Base-by-base conservation (phyloP, 768 basidiomycete species). In the Lentinus tigrinus region DNA sequence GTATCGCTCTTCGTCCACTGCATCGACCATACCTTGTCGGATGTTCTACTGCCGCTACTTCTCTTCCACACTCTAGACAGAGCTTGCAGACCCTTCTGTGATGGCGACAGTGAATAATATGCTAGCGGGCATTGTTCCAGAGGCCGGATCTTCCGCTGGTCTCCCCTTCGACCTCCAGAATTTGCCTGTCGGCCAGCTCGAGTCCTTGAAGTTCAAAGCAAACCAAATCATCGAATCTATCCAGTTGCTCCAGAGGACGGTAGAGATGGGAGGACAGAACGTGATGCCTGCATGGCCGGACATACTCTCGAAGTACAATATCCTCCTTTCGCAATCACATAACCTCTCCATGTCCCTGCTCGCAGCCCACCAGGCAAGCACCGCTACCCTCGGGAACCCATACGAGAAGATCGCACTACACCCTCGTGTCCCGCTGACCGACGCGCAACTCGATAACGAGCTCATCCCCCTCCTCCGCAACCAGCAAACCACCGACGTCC, bases 271-370 rank as follows among this genome's bases (percentile, higher is more conserved):
- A 13, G 77, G 83, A 37, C 79, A 77, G 43, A 74, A 73, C 37
- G 76, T 68, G n/a, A 91, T 92, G 85, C 85, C 87, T 3, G 73
- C 88, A 8, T 93, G 92, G 92, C 92, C 91, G 3, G 91, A 93
- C 66, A 83, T 94, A 54, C 78, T 93, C 53, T 85, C 87, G 14
- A 93, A 92, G 76, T 93, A 93, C 81, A 92, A 87, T 64, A 80
- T 91, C 61, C 79, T 94, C 26, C 81, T 93, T 54, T 90, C 89
- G 0, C 92, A 93, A 66, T 90, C 89, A 0, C 89, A 90, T 67
- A 88, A 80, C 63, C 85, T 94, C 64, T 87, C 86, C 43, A 83
- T 78, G 51, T 81, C 85, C 0, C 79, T 91, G 40, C 74, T 81
- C 17, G 72, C 77, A 55, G 60, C 59, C n/a, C 64, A 59, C 49